Base-by-base conservation (phyloP, 2,329 filamentous ascomycete genomes). In the Aureobasidium sp. region DNA sequence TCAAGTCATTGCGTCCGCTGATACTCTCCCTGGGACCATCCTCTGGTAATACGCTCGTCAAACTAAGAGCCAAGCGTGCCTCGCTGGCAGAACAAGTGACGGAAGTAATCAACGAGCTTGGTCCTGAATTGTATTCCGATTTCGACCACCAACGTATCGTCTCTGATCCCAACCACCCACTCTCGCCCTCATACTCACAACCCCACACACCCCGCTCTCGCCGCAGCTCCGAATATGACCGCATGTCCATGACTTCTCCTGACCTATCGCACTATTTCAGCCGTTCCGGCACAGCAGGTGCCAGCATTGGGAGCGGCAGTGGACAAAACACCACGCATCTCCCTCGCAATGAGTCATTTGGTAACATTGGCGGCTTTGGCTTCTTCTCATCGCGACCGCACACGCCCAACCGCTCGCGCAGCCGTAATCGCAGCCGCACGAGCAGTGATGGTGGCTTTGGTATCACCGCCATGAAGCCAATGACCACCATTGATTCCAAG, bases 81-180 rank as follows among this genome's bases (percentile, higher is more conserved):
- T 82, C 88, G 66, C 83, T 99, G 51, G 90, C 90, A 63, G 81
- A 84, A 11, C 84, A 94, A 71, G 91, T 99, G 42, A 96, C 92
- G 1, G 86, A 94, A 3, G 82, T 96, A 51, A 96, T 99, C 80
- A 97, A 99, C 75, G 91, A 89, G 20, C 85, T 99, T 14, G 94
- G 94, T 0, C 94, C 94, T 0, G 92, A 97, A 72, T 87, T 99
- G 79, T 99, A 95, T 77, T 88, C 91, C n/a, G 94, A 99, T 77
- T 99, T 96, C 71, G 90, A 94, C 69, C 83, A 87, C 65, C 82
- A 84, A 14, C 84, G 90, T 37, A 83, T 94, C 62, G 78, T 93
- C 34, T 78, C 81, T 3, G 84, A 87, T 65, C 77, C 82, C 3
- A 66, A 64, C 9, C 68, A 73, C 55, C 66, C 66, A 41, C 65